These are phyloP conservation scores for Termitomyces sp. DNA, from an alignment of 768 basidiomycete species.

Conservation along the genomic window DNA sequence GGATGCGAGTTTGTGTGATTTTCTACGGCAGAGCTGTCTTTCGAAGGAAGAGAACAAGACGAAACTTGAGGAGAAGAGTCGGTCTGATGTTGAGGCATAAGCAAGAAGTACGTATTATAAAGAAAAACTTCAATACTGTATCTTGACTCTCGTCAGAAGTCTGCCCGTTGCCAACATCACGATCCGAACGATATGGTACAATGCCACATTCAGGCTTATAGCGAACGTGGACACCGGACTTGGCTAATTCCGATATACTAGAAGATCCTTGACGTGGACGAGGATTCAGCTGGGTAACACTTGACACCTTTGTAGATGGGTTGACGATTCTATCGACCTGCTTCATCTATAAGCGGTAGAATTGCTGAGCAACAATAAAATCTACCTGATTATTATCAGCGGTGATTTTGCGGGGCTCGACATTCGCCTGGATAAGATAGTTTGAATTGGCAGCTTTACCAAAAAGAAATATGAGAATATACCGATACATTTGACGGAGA, in stretches of 20 bases:
- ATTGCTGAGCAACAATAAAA: too few relatives aligned
- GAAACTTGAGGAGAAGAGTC: slow-evolving; percentile 1
- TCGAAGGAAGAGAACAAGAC: slow-evolving; percentile 7
- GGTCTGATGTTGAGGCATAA: background rate
- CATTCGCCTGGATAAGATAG: too few relatives aligned
- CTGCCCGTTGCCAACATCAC: slow-evolving; percentile 1
- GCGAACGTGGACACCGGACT: background rate
- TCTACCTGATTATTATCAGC: too few relatives aligned
- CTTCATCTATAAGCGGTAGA: too few relatives aligned
- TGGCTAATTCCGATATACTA: background rate
- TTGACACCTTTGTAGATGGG: background rate
- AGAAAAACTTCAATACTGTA: background rate
- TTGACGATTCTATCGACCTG: background rate
- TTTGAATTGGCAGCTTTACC: background rate
- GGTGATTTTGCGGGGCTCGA: too few relatives aligned
- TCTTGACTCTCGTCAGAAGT: slow-evolving; percentile 9
- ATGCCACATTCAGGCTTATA: slow-evolving; percentile 3
- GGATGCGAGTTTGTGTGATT: background rate
- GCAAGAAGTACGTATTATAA: background rate
- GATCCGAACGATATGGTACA: background rate
- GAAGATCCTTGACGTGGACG: too few relatives aligned
- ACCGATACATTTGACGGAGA: background rate
- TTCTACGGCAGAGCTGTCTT: background rate
- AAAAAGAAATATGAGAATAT: background rate
- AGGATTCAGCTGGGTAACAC: too few relatives aligned